phyloP scores from a whole-genome alignment of 2,329 filamentous ascomycete species.

The Fusarium xyrophilum region DNA sequence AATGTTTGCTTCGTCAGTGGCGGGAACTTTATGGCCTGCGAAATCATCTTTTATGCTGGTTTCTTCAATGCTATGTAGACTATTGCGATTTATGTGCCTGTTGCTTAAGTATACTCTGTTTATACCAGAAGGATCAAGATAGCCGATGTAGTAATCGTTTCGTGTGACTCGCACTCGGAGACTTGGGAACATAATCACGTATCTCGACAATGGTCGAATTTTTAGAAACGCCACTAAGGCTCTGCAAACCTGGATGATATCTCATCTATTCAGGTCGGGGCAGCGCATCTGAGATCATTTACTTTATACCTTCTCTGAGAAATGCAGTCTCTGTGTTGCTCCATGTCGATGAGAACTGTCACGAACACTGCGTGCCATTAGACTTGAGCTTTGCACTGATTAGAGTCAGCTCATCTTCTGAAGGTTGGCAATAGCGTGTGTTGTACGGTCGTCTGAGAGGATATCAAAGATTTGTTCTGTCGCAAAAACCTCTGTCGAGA shows the following conservation, averaged over 20 bases:
- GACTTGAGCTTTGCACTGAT: background rate
- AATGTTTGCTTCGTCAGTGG: background rate
- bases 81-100: background rate
- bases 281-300: background rate
- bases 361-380: background rate
- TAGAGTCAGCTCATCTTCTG: rapidly evolving
- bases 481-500: rapidly evolving
- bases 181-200: background rate
- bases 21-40: background rate
- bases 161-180: background rate
- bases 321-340: background rate
- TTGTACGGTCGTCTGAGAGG: rapidly evolving
- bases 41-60: rapidly evolving
- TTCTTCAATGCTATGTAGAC: background rate
- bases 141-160: background rate
- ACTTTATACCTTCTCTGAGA: rapidly evolving
- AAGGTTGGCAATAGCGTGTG: too few species aligned
- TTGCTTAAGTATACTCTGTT: background rate
- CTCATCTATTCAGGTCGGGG: background rate
- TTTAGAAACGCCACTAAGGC: too few species aligned
- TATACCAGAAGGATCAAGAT: background rate
- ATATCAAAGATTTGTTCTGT: too few species aligned
- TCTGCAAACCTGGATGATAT: rapidly evolving
- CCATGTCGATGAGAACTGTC: background rate
- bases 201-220: background rate